Evolutionary conservation across 2,329 filamentous ascomycete species (phyloP).

Genomic region (Piedraia hortae): DNA sequence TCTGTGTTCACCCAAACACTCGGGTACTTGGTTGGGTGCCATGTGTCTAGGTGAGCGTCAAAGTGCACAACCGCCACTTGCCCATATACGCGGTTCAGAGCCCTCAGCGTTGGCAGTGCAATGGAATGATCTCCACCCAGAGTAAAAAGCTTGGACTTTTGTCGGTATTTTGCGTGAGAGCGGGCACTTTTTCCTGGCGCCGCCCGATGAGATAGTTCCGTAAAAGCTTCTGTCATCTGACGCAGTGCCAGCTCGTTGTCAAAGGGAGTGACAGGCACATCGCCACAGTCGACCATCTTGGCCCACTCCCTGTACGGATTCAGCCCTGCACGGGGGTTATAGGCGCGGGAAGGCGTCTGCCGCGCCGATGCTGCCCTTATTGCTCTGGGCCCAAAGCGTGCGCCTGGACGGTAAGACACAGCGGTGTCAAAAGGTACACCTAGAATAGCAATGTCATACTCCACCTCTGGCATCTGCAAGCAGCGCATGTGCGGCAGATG

Average conservation of each 20-base stretch:
- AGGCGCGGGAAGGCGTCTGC: conserved; percentile 53
- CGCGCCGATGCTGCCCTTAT: conserved; percentile 63
- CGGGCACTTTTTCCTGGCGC: conserved; percentile 11
- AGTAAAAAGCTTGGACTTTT: conserved; percentile 20
- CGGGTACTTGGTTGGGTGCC: conserved; percentile 60
- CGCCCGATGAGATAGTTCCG: conserved; percentile 30
- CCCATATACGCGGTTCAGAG: conserved; percentile 19
- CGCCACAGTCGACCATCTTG: conserved; percentile 62
- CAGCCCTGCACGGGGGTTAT: conserved; percentile 54
- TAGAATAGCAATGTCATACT: conserved; percentile 22
- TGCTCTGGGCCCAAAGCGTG: conserved; percentile 59
- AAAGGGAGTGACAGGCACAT: conserved; percentile 65
- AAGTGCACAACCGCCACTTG: conserved; percentile 23
- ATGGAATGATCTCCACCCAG: conserved; percentile 24
- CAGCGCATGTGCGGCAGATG: conserved; percentile 22
- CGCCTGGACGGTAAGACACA: conserved; percentile 20
- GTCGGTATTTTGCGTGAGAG: conserved; percentile 16
- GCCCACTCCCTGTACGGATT: conserved; percentile 69
- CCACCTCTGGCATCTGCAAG: conserved; percentile 18
- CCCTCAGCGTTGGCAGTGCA: conserved; percentile 22
- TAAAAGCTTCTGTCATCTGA: conserved; percentile 64
- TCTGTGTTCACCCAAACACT: conserved; percentile 36
- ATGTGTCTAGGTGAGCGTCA: conserved; percentile 49
- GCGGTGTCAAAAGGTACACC: conserved; percentile 24
- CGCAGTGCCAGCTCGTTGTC: conserved; percentile 57